phyloP scores from a whole-genome alignment of 306 rosid species.

The Vigna trinervia region DNA sequence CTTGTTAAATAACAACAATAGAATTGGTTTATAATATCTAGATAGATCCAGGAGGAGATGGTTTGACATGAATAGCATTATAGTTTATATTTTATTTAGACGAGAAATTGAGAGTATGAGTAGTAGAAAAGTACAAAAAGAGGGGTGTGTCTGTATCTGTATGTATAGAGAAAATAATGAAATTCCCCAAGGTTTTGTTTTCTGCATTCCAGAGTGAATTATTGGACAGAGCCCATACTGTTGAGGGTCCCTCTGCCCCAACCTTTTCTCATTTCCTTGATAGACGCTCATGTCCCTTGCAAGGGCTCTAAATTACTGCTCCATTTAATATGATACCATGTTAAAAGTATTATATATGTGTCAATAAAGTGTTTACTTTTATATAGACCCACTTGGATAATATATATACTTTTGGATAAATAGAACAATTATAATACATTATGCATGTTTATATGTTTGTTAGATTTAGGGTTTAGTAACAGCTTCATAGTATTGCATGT shows the following conservation, averaged over 20 bases:
- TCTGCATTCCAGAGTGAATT: constrained; percentile 51
- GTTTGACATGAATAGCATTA: neutral
- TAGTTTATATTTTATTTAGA: neutral
- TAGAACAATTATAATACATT: no score
- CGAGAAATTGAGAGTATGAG: neutral
- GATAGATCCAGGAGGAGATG: neutral
- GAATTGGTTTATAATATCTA: neutral
- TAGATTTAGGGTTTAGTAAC: no score
- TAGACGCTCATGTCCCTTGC: constrained; percentile 46
- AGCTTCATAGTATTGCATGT: no score
- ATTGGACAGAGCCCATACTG: constrained; percentile 48
- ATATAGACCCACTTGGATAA: no score
- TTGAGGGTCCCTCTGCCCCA: constrained; percentile 40
- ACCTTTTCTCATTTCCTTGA: neutral
- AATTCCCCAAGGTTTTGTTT: constrained; percentile 38
- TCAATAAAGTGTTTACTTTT: no score
- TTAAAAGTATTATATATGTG: no score
- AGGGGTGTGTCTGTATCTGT: constrained; percentile 12
- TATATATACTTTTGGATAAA: no score
- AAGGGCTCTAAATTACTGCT: constrained; percentile 17
- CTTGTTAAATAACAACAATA: no score
- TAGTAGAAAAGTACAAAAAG: constrained; percentile 34
- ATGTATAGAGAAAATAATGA: constrained; percentile 19
- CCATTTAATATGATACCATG: neutral
- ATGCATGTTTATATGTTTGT: no score